Evolutionary conservation across 2,329 filamentous ascomycete genomes (phyloP).

Genomic region (Colletotrichum gloeosporioides): DNA sequence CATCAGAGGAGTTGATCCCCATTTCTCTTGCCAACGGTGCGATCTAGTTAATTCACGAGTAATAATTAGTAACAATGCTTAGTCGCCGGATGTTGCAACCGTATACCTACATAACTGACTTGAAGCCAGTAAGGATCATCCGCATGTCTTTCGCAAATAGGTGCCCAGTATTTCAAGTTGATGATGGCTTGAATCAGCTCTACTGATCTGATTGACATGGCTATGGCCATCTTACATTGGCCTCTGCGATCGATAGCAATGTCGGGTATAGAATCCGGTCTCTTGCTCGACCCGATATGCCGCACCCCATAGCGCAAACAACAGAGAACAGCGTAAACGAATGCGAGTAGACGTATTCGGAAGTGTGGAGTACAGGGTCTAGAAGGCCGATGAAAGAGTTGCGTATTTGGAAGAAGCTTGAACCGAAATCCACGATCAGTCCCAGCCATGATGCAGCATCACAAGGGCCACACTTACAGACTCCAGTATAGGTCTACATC

Average conservation of each 20-base stretch:
- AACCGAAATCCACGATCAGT: neutral
- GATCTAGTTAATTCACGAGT: conserved; percentile 2
- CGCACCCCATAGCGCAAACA: conserved; percentile 29
- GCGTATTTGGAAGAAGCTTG: conserved; percentile 27
- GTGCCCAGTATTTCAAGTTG: conserved; percentile 28
- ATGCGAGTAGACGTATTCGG: conserved; percentile 25
- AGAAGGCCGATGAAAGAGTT: conserved; percentile 27
- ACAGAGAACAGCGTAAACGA: conserved; percentile 30
- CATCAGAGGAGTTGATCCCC: conserved; percentile 23
- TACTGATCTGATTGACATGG: conserved; percentile 27
- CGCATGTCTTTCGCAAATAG: conserved; percentile 20
- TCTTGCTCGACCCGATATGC: conserved; percentile 26
- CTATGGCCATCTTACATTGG: conserved; percentile 30
- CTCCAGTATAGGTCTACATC: conserved; percentile 17
- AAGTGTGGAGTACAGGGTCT: conserved; percentile 27
- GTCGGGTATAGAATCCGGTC: conserved; percentile 27
- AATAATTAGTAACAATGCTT: neutral
- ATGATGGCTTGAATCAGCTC: conserved; percentile 30
- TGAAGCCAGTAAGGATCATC: conserved; percentile 30
- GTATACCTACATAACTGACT: conserved; percentile 24
- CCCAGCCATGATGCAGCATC: fast-evolving
- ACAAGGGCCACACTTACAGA: neutral
- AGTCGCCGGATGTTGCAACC: neutral
- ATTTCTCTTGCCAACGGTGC: conserved; percentile 27
- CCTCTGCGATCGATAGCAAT: conserved; percentile 26